These are phyloP conservation scores for Pulveroboletus sp. DNA, from an alignment of 768 basidiomycete species.

Conservation along the genomic window DNA sequence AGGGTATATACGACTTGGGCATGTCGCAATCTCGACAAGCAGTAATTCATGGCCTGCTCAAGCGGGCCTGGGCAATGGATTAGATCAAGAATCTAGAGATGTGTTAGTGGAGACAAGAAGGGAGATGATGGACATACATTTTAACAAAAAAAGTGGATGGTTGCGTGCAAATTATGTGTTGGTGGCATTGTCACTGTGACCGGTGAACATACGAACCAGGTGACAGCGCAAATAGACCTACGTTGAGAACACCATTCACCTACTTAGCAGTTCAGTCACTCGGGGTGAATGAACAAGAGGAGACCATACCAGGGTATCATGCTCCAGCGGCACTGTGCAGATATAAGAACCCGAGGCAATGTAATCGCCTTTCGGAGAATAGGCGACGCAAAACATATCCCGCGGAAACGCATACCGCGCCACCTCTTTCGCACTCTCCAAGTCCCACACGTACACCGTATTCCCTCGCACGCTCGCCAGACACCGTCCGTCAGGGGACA, in stretches of 20 bases:
- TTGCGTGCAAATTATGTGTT: background rate
- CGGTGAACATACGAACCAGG: background rate
- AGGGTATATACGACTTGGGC: constrained; percentile 3
- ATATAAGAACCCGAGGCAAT: constrained; percentile 17
- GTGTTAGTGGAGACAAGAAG: background rate
- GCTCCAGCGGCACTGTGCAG: constrained; percentile 11
- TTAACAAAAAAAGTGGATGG: background rate
- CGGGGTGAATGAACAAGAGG: background rate
- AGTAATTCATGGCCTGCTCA: background rate
- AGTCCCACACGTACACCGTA: constrained; percentile 15
- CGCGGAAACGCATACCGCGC: constrained; percentile 21
- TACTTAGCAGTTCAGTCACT: constrained; percentile 1
- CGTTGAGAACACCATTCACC: constrained; percentile 6
- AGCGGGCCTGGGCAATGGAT: background rate
- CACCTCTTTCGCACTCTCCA: constrained; percentile 15
- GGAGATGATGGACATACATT: constrained; percentile 1
- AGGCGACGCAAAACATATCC: constrained; percentile 22
- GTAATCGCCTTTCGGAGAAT: constrained; percentile 19
- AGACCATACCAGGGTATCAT: constrained; percentile 7
- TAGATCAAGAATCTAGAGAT: constrained; percentile 1
- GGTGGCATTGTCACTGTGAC: background rate
- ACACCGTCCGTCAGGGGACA: constrained; percentile 16
- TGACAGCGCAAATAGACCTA: background rate
- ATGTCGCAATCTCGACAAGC: background rate
- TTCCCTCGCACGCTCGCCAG: constrained; percentile 21